Base-by-base conservation (phyloP, 164 flowering plant genomes). In the Magnolia changhungtana region DNA sequence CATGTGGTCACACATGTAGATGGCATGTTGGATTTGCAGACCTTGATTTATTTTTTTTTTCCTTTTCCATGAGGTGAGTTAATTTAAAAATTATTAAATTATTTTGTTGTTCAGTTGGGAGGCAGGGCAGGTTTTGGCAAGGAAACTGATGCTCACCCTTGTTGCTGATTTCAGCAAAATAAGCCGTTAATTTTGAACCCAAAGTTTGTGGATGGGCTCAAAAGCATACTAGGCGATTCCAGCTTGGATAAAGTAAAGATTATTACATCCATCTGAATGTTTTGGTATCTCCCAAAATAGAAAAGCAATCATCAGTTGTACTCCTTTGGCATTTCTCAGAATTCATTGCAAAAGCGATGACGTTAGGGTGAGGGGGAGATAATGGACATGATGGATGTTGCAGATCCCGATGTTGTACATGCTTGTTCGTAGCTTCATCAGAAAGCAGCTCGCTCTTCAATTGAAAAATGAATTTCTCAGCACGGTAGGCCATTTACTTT, bases 341-440 rank as follows among this genome's bases (percentile, higher is more conserved):
- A 89, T 94, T 96, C 77, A 86, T 96, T 79, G 93, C 98, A 45
- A 92, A 91, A 81, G 99, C 97, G 65, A 83, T 92, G 49, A 88
- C 94, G 72, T 83, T 94, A 37, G 52, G 94, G 97, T 79, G 92
- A 84, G 83, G 97, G 98, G 63, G 99, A 94, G 82, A 88, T 92
- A 81, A 96, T 94, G 99, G 99, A 96, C 85, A 82, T 96, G 91
- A 90, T 96, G 99, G 87, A 82, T 70, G 90, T 96, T 77, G 99
- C 97, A 23, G 99, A 94, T 83, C 99, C 98, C 10, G 98, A 96
- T 89, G 98, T 97, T 76, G 99, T 94, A 81, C 98, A 96, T 83
- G 92, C 94, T n/a, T 49, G 98, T 96, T 77, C 88, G 95, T 77
- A 29, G 82, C 75, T 95, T 91, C 82, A 89, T 90, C 77, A 86